These are phyloP conservation scores for Capronia americana DNA, from an alignment of 2,329 filamentous ascomycete genomes.

Conservation along the genomic window DNA sequence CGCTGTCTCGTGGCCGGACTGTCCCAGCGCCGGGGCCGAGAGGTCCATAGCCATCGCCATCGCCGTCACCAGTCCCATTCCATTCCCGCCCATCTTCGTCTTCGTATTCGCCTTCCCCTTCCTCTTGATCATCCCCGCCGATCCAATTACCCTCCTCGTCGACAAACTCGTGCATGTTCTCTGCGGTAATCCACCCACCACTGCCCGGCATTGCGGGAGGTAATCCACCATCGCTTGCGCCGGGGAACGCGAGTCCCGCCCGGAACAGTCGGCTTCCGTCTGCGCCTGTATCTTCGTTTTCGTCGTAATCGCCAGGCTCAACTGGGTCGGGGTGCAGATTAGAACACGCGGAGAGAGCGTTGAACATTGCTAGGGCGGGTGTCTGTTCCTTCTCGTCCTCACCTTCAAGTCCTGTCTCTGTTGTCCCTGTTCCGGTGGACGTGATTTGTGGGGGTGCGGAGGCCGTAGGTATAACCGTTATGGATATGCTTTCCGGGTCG, in stretches of 20 bases:
- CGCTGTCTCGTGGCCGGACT: conserved; percentile 48
- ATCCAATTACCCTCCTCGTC: conserved; percentile 83
- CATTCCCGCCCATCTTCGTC: conserved; percentile 60
- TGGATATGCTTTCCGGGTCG: conserved; percentile 50
- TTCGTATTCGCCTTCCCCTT: conserved; percentile 56
- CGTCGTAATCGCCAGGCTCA: conserved; percentile 46
- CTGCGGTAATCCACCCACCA: conserved; percentile 73
- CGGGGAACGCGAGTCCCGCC: conserved; percentile 47
- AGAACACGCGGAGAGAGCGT: conserved; percentile 55
- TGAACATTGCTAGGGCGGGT: conserved; percentile 51
- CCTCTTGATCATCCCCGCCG: conserved; percentile 58
- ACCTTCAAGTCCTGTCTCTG: conserved; percentile 35
- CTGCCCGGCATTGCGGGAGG: conserved; percentile 57
- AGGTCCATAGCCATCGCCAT: conserved; percentile 53
- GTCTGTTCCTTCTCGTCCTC: conserved; percentile 46
- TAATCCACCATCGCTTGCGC: conserved; percentile 47
- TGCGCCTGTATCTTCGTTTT: conserved; percentile 47
- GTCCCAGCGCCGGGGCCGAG: conserved; percentile 50
- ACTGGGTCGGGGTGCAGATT: conserved; percentile 57
- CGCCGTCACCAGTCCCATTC: conserved; percentile 42
- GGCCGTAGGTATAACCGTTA: conserved; percentile 52
- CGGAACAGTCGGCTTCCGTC: conserved; percentile 45
- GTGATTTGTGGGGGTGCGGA: conserved; percentile 36
- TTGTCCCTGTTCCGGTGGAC: conserved; percentile 20
- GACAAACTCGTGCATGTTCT: conserved; percentile 85